A percentile compares a stretch with the other conserved stretches of the same genome.
Conservation (phyloP, 169 alveolate species). For the Eimeria necatrix region DNA sequence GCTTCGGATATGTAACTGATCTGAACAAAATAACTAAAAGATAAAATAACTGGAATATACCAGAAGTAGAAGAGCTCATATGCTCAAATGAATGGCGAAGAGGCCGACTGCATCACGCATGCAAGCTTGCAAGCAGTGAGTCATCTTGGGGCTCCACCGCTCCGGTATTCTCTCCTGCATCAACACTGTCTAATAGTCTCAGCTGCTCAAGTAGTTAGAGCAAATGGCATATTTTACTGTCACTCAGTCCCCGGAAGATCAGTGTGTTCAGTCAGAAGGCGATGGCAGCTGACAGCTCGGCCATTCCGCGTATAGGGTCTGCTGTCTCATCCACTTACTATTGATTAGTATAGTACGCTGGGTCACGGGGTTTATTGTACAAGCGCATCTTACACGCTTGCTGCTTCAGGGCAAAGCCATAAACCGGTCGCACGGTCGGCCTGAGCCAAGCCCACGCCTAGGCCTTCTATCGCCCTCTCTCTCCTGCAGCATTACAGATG, state of each 20-base stretch:
- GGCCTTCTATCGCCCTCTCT: neutral
- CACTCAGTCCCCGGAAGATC: neutral
- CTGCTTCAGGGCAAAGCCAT: neutral
- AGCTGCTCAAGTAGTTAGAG: neutral
- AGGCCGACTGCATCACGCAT: neutral
- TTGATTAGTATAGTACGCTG: neutral
- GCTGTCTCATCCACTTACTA: constrained; percentile 20
- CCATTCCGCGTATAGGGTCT: constrained; percentile 9
- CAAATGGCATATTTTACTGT: neutral
- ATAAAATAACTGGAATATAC: neutral
- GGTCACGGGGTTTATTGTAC: constrained; percentile 4
- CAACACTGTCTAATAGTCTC: constrained; percentile 4
- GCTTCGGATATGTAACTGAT: neutral
- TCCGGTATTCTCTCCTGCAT: neutral
- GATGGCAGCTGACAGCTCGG: constrained; percentile 38
- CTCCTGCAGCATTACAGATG: constrained; percentile 24
- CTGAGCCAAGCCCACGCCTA: neutral
- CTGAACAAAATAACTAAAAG: too few relatives aligned
- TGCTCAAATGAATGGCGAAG: neutral
- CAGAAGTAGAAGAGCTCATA: neutral
- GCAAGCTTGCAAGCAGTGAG: constrained; percentile 34
- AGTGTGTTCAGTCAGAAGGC: constrained; percentile 22
- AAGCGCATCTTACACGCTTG: neutral
- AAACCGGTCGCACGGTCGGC: constrained; percentile 27
- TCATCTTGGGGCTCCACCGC: constrained; percentile 65